Evolutionary conservation across 2,329 filamentous ascomycete species (phyloP).

Genomic region (Aspergillus novoparasiticus): DNA sequence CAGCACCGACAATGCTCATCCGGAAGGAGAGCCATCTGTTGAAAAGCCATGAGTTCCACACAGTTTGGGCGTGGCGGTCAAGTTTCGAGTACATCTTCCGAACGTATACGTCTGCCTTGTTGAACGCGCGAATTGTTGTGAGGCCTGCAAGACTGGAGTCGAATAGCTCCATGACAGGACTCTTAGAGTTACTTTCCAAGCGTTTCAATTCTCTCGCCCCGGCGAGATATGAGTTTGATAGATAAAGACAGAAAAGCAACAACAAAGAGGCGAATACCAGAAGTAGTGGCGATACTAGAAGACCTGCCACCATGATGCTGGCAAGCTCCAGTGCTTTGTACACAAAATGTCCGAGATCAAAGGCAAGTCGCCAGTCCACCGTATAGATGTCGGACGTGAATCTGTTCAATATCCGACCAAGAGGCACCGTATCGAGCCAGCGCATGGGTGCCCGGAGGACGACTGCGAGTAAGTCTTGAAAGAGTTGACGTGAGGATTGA

Average conservation of each 20-base stretch:
- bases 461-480: conserved; percentile 66
- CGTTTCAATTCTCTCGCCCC: conserved; percentile 64
- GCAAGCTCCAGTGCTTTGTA: conserved; percentile 64
- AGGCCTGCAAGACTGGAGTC: conserved; percentile 71
- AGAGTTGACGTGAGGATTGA: conserved; percentile 67
- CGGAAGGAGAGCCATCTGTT: conserved; percentile 77
- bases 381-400: conserved; percentile 76
- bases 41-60: conserved; percentile 70
- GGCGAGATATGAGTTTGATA: conserved; percentile 64
- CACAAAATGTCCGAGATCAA: conserved; percentile 63
- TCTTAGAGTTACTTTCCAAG: conserved; percentile 73
- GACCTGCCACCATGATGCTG: conserved; percentile 65
- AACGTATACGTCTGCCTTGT: conserved; percentile 67
- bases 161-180: conserved; percentile 78
- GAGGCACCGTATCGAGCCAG: conserved; percentile 77
- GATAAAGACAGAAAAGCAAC: conserved; percentile 58
- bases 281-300: conserved; percentile 68
- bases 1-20: conserved; percentile 70
- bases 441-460: conserved; percentile 72
- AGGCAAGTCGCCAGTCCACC: conserved; percentile 67
- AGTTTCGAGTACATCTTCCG: conserved; percentile 69
- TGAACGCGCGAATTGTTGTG: conserved; percentile 74
- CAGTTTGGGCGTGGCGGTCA: conserved; percentile 66
- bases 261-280: conserved; percentile 63
- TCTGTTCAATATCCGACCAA: conserved; percentile 74